A percentile compares a stretch with the other conserved stretches of the same genome.
Conservation (phyloP, 768 basidiomycete genomes). For the Phylloporus sp. region DNA sequence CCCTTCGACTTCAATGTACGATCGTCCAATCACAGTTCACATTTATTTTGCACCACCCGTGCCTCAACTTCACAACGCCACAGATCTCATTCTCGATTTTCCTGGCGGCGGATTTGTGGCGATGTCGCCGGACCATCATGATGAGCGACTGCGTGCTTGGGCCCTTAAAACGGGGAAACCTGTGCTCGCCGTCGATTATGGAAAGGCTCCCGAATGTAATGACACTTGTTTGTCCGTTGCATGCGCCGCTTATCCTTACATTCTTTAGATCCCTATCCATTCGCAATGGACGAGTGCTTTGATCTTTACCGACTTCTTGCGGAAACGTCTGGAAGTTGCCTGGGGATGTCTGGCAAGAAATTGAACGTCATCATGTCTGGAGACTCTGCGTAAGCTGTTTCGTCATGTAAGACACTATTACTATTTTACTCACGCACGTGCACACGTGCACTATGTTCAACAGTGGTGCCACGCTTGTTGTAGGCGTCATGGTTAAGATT, state of each 20-base stretch:
- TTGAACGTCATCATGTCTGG: constrained; percentile 80
- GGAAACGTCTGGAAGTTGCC: constrained; percentile 70
- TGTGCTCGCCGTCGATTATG: constrained; percentile 86
- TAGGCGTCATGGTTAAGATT: constrained; percentile 81
- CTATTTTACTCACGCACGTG: constrained; percentile 8
- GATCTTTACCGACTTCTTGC: constrained; percentile 82
- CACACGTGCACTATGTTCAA: constrained; percentile 10
- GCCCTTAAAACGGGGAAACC: constrained; percentile 73
- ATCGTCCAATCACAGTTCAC: constrained; percentile 77
- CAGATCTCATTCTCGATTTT: constrained; percentile 85
- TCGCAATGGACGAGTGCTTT: constrained; percentile 92
- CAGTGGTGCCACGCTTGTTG: constrained; percentile 86
- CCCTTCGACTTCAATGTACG: constrained; percentile 69
- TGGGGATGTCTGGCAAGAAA: constrained; percentile 86
- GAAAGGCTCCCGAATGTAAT: constrained; percentile 94
- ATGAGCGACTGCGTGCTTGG: constrained; percentile 89
- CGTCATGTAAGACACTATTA: constrained; percentile 1
- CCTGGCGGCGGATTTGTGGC: constrained; percentile 97
- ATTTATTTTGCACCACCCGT: constrained; percentile 78
- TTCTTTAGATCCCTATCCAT: constrained; percentile 87
- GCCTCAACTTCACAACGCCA: constrained; percentile 56
- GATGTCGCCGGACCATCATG: constrained; percentile 95
- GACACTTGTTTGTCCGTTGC: constrained; percentile 4
- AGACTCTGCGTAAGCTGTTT: constrained; percentile 87
- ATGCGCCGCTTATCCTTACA: not conserved